These are phyloP conservation scores for Beauveria scarabaeidicola DNA, from an alignment of 2,329 filamentous ascomycete species.

Conservation along the genomic window DNA sequence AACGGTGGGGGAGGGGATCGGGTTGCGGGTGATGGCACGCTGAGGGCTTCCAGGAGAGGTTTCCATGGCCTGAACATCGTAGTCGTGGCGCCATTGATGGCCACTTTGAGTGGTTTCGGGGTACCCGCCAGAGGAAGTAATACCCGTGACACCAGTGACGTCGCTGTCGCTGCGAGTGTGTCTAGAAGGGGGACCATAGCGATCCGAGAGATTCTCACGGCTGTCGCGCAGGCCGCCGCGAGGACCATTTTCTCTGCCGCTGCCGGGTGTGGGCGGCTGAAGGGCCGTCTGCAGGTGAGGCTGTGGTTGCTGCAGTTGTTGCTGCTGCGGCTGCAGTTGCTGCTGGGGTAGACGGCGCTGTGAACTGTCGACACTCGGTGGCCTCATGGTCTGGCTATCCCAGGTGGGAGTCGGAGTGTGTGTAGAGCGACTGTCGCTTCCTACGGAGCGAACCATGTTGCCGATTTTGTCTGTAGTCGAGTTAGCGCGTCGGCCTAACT, in stretches of 20 bases:
- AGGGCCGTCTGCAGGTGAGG: not conserved
- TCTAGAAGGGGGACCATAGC: constrained; percentile 36
- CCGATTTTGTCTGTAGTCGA: constrained; percentile 73
- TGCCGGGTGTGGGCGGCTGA: constrained; percentile 8
- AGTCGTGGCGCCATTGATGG: constrained; percentile 73
- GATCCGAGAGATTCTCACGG: constrained; percentile 39
- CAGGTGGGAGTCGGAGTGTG: constrained; percentile 57
- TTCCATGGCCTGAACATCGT: constrained; percentile 95
- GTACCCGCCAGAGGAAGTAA: constrained; percentile 71
- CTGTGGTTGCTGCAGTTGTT: constrained; percentile 28
- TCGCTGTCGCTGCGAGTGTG: constrained; percentile 76
- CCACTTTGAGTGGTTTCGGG: constrained; percentile 64
- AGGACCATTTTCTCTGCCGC: constrained; percentile 28
- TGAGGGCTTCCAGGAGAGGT: constrained; percentile 64
- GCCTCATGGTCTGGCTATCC: constrained; percentile 52
- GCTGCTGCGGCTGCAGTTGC: constrained; percentile 22
- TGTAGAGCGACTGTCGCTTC: constrained; percentile 51
- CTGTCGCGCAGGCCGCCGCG: constrained; percentile 39
- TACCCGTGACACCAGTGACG: constrained; percentile 52
- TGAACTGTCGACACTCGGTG: constrained; percentile 40
- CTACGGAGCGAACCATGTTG: constrained; percentile 76
- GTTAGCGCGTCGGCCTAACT: constrained; percentile 19
- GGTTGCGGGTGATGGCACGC: constrained; percentile 64
- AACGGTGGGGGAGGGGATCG: constrained; percentile 84
- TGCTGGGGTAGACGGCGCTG: constrained; percentile 29